Evolutionary conservation across 305 asterid species (phyloP), one percentile per base, ranked within the genome.

Genomic region (Caryopteris hybrid): DNA sequence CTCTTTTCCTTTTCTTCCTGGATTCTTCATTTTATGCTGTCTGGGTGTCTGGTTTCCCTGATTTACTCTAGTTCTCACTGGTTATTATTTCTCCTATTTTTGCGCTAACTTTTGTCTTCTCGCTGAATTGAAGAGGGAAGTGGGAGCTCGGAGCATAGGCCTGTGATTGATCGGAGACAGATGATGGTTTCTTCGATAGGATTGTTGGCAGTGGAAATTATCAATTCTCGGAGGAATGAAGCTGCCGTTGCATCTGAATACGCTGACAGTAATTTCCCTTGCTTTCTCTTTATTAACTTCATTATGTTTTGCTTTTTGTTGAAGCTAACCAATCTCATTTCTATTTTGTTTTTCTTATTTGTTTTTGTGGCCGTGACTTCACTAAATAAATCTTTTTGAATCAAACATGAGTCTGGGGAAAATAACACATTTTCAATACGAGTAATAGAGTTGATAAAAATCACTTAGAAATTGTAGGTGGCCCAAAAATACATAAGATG

Each of bases 181-280:
- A 66, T 83, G 50, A 13, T 85, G 59, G 61, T 81, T 50, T 87
- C 94, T 39, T 82, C 88, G 5, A 69, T 85, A 25, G 97, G 88
- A 68, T 70, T 87, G 54, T 70, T 87, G 76, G 73, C 87, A 0
- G 79, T 78, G 56, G 69, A 64, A 36, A 64, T 75, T 67, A 65
- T 70, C 33, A 61, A 31, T 67, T 60, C 64, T 74, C 80, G 29
- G 47, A 45, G 58, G 43, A 34, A 39, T 65, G 86, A 76, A 76
- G 78, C 81, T 78, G 84, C 88, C 64, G 10, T 73, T 65, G 90
- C 98, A 62, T 77, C 93, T 69, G 78, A 91, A 81, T 94, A 53
- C 38, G 92, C 96, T 55, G 96, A 94, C 79, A 94, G 96, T 91
- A 89, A 87, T 75, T 36, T 61, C 76, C 74, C 0, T 39, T 52